Percentiles rank a stretch among this genome's conserved stretches.
phyloP scores from a whole-genome alignment of 225 moss, liverwort and hornwort genomes.

The Physcomitrellopsis africana region DNA sequence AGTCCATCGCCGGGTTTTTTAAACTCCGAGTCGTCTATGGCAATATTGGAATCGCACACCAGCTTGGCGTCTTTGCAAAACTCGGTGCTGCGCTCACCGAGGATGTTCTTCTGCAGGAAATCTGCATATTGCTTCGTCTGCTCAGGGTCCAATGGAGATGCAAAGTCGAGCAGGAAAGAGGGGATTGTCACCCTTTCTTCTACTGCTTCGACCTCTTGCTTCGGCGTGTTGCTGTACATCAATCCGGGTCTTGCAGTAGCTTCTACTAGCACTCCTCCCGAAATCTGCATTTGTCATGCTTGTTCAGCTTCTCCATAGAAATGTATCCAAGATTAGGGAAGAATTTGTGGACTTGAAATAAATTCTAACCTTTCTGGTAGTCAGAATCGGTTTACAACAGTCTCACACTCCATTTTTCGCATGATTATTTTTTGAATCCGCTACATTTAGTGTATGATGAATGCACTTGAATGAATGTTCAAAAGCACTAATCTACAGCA shows the following conservation, averaged over 20 bases:
- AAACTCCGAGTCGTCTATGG: not conserved
- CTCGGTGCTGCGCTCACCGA: constrained; percentile 4
- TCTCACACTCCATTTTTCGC: too few species aligned
- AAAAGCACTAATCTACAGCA: not conserved
- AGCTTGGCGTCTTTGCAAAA: constrained; percentile 36
- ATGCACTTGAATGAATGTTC: too few species aligned
- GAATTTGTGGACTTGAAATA: too few species aligned
- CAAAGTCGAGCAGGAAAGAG: not conserved
- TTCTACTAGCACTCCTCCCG: not conserved
- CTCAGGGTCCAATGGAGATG: not conserved
- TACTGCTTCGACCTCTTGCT: not conserved
- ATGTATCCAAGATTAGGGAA: not conserved
- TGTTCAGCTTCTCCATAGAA: not conserved
- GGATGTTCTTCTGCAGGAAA: constrained; percentile 18
- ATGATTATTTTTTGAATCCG: too few species aligned
- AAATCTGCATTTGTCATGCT: not conserved
- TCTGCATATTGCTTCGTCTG: not conserved
- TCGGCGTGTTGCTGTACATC: not conserved
- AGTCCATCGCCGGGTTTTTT: not conserved
- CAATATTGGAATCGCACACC: not conserved
- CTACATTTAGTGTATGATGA: not conserved
- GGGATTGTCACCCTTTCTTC: constrained; percentile 1
- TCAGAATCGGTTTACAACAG: too few species aligned
- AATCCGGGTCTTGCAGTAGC: constrained; percentile 7
- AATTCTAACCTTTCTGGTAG: too few species aligned